Percentiles rank a stretch among this genome's conserved stretches.
phyloP scores from a whole-genome alignment of 148 eudicot genomes.

The Gaultheria prostrata region DNA sequence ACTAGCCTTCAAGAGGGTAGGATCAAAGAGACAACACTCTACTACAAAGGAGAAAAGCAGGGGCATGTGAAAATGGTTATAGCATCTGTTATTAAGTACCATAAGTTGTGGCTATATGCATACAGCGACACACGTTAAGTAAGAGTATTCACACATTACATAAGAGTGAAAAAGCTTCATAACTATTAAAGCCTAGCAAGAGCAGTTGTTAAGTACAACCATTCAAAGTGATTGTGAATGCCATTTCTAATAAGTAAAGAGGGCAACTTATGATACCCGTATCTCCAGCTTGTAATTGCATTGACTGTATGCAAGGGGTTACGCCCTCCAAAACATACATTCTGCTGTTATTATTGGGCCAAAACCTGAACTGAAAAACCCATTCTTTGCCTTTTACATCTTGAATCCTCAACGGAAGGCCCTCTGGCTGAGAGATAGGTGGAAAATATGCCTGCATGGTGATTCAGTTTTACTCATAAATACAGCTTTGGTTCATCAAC shows the following conservation, averaged over 20 bases:
- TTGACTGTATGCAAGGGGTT: constrained; percentile 95
- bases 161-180: background rate
- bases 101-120: background rate
- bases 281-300: constrained; percentile 99
- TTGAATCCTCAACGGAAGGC: constrained; percentile 91
- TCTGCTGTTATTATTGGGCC: constrained; percentile 99
- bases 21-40: constrained; percentile 9
- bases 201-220: background rate
- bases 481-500: background rate
- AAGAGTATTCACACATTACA: background rate
- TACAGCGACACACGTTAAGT: background rate
- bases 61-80: background rate
- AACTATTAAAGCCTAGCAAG: background rate
- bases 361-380: constrained; percentile 95
- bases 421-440: constrained; percentile 92
- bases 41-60: background rate
- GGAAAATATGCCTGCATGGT: constrained; percentile 90
- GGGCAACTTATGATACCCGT: constrained; percentile 51
- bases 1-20: background rate
- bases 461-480: constrained; percentile 21
- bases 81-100: background rate
- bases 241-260: background rate
- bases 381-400: constrained; percentile 97
- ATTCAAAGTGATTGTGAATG: background rate
- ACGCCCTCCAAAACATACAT: constrained; percentile 99